Conservation (phyloP, 768 basidiomycete species). For the Mycena belliarum region DNA sequence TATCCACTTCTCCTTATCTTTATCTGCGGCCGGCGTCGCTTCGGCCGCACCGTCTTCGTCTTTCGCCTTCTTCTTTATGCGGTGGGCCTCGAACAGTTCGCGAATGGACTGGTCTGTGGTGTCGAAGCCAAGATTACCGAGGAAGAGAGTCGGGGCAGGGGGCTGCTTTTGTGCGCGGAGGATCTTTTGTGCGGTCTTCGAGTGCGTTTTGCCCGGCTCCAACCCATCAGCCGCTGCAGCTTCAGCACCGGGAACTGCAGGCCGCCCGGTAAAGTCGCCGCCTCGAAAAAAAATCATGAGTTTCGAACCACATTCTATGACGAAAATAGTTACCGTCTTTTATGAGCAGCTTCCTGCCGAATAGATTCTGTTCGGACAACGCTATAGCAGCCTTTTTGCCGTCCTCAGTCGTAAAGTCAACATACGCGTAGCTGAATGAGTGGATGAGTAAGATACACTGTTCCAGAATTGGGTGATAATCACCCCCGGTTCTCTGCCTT, state of each 20-base stretch:
- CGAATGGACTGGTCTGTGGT: slow-evolving; percentile 78
- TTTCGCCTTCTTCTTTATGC: slow-evolving; percentile 35
- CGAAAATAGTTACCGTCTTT: slow-evolving; percentile 71
- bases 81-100: slow-evolving; percentile 73
- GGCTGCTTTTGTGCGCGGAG: slow-evolving; percentile 78
- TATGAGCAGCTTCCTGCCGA: slow-evolving; percentile 88
- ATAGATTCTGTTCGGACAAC: slow-evolving; percentile 76
- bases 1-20: slow-evolving; percentile 56
- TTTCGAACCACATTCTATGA: neutral
- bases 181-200: slow-evolving; percentile 79
- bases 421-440: slow-evolving; percentile 85
- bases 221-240: slow-evolving; percentile 31
- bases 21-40: slow-evolving; percentile 29
- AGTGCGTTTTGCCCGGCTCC: slow-evolving; percentile 41
- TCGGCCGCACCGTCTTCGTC: slow-evolving; percentile 33
- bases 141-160: slow-evolving; percentile 82
- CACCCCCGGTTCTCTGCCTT: slow-evolving; percentile 80
- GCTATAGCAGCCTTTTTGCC: slow-evolving; percentile 75
- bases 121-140: slow-evolving; percentile 92
- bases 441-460: neutral
- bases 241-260: slow-evolving; percentile 45
- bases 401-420: slow-evolving; percentile 84
- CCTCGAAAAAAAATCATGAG: slow-evolving; percentile 46
- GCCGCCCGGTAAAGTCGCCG: slow-evolving; percentile 71
- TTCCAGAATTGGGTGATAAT: slow-evolving; percentile 31